Conservation (phyloP, 257 asterid genomes). For the Orobanche coerulescens region DNA sequence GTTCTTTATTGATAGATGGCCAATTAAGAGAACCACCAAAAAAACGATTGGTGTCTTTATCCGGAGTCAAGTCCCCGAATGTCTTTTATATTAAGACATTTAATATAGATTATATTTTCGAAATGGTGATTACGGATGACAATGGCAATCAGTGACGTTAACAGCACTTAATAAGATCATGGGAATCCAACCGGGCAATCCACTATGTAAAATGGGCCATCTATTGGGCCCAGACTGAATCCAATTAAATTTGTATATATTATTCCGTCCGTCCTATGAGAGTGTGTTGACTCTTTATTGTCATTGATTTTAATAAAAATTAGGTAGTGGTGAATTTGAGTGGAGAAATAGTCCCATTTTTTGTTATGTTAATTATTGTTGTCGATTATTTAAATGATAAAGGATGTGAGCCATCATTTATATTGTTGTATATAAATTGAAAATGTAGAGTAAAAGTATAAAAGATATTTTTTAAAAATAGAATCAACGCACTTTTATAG, state of each 20-base stretch:
- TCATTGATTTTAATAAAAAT: no score
- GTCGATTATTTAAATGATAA: no score
- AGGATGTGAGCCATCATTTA: no score
- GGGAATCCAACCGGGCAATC: slow-evolving; percentile 28
- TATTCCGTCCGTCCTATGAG: no score
- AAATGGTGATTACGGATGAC: slow-evolving; percentile 12
- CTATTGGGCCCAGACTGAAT: slow-evolving; percentile 22
- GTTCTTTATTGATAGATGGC: slow-evolving; percentile 8
- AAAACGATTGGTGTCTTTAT: neutral
- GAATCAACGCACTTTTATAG: no score
- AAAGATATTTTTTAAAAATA: no score
- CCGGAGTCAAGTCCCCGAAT: slow-evolving; percentile 15
- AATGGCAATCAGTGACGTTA: slow-evolving; percentile 21
- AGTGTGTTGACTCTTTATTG: no score
- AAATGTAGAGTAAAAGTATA: no score
- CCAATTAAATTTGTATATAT: slow-evolving; percentile 15
- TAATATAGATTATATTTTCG: neutral
- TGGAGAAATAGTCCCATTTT: no score
- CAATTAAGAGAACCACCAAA: slow-evolving; percentile 8
- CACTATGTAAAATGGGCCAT: slow-evolving; percentile 27
- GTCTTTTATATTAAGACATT: slow-evolving; percentile 20
- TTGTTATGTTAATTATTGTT: no score
- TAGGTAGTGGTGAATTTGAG: no score
- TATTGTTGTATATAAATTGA: no score
- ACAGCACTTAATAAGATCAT: slow-evolving; percentile 12